These are phyloP conservation scores for Globisporangium nodosum DNA, from an alignment of 352 stramenopile genomes.

Conservation along the genomic window DNA sequence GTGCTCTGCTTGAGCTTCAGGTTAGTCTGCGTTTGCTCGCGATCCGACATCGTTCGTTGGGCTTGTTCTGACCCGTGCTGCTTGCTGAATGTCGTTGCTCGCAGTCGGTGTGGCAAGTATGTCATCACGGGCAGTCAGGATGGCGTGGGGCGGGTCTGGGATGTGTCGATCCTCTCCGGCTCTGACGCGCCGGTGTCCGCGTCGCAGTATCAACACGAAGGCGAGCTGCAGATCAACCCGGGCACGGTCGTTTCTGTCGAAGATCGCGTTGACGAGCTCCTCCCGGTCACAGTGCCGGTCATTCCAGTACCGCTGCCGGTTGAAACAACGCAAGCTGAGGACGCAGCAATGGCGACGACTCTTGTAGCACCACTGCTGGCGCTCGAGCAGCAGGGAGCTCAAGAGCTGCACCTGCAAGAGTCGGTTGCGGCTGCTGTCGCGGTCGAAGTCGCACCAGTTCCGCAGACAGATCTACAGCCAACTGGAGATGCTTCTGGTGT, in stretches of 20 bases:
- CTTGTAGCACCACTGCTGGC: not conserved
- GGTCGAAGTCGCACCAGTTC: not conserved
- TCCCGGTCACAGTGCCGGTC: not conserved
- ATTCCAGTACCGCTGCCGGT: not conserved
- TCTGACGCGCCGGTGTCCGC: slow-evolving; percentile 39
- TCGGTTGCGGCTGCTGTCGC: not conserved
- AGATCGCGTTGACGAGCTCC: not conserved
- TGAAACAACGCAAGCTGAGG: not conserved
- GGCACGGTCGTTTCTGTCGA: not conserved
- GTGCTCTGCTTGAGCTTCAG: slow-evolving; percentile 66
- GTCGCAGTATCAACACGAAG: slow-evolving; percentile 44
- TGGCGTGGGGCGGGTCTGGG: slow-evolving; percentile 90
- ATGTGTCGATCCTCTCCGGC: slow-evolving; percentile 51
- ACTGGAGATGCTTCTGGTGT: slow-evolving; percentile 17
- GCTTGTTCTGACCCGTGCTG: not conserved
- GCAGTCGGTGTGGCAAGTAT: slow-evolving; percentile 78
- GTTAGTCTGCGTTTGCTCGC: slow-evolving; percentile 4
- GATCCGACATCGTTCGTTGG: not conserved
- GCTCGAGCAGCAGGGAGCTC: not conserved
- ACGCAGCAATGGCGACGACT: not conserved
- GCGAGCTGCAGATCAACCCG: slow-evolving; percentile 24
- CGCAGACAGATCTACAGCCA: slow-evolving; percentile 5
- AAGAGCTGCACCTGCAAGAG: not conserved
- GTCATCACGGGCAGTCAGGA: slow-evolving; percentile 93
- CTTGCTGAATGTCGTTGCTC: slow-evolving; percentile 1